Evolutionary conservation across 1,139 yeast genomes (phyloP).

Genomic region (Sugiyamaella sp.): DNA sequence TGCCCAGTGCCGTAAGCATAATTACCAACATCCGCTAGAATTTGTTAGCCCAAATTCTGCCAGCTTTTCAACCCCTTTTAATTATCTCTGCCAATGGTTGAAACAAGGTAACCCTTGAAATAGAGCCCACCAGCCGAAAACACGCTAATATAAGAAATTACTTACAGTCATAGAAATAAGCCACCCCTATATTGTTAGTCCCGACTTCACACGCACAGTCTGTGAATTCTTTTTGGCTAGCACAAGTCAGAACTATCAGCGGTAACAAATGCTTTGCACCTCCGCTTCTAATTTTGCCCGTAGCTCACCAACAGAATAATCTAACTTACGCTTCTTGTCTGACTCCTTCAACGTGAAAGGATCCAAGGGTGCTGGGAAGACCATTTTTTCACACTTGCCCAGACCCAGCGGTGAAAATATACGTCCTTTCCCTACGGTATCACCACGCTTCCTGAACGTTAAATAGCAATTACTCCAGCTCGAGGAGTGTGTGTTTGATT

Average conservation of each 20-base stretch:
- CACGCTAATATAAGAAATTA: background rate
- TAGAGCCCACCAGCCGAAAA: no score
- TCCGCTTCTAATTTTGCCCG: no score
- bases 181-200: constrained; percentile 48
- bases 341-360: constrained; percentile 58
- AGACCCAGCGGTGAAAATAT: no score
- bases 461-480: no score
- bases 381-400: constrained; percentile 30
- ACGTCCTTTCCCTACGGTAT: no score
- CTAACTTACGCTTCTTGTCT: constrained; percentile 56
- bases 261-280: no score
- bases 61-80: constrained; percentile 12
- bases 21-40: constrained; percentile 82
- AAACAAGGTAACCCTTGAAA: no score
- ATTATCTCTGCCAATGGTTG: background rate
- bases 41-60: constrained; percentile 19
- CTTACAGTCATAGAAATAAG: constrained; percentile 60
- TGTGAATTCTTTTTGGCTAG: no score
- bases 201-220: constrained; percentile 20
- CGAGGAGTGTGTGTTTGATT: no score
- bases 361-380: constrained; percentile 53
- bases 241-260: no score
- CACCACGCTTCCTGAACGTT: no score
- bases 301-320: no score
- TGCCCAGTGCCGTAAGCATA: constrained; percentile 98